Base-by-base conservation (phyloP, 169 alveolate genomes). In the Eimeria falciformis region DNA sequence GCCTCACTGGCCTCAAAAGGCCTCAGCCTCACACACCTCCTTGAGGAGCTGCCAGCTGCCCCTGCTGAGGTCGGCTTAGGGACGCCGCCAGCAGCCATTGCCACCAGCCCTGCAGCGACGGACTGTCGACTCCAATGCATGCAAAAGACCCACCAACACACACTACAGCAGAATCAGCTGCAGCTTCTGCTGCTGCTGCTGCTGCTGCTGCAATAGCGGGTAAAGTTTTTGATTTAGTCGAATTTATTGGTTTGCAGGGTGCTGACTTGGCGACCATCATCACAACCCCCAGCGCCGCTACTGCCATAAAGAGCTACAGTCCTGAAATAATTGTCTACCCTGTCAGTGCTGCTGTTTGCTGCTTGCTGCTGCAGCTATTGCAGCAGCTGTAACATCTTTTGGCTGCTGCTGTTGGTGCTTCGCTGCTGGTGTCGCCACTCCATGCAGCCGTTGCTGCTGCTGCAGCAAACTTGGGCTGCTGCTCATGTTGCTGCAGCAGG, bases 311-410 rank as follows among this genome's bases (percentile, higher is more conserved):
- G 93, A 83, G 97, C 46, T 98, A 98, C 93, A 97, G 99, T 23
- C 99, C 99, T 11, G 99, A 98, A 93, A 92, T 97, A 65, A 97
- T 98, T 46, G 99, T 97, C 11, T 98, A 97, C 90, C 98, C 98
- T 11, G 94, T 91, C 50, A 40, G 78, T 37, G 69, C 5, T 12
- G 40, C 79, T 27, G 18, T 29, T 14, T 14, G 5, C 14, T 29
- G 29, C 11, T 62, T 9, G 1, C 2, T 14, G 0, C 46, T 62
- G 73, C 73, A 62, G 29, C 29, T 7, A 12, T 53, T 12, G 62
- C 17, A 53, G 62, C 62, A 17, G n/a, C n/a, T 53, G 62, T 53
- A 9, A 53, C 17, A 17, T 53, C 62, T 17, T 9, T 53, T 53
- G n/a, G 62, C 62, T 53, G 62, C 62, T 12, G 62, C n/a, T 53